Percentiles rank a stretch among this genome's conserved stretches.
These are phyloP conservation scores for Ogataea salicorniae DNA, from an alignment of 805 yeast species.

Conservation along the genomic window DNA sequence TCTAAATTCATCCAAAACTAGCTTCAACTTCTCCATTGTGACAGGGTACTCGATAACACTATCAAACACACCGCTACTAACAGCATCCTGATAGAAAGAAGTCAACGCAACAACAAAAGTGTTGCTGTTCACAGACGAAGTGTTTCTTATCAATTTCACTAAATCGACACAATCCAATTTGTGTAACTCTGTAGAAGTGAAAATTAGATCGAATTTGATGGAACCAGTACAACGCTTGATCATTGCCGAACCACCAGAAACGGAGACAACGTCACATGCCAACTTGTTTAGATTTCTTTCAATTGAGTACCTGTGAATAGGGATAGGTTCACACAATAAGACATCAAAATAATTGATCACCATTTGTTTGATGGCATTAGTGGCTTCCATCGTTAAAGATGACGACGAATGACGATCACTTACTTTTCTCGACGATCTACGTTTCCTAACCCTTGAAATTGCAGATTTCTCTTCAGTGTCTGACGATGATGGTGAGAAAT, in stretches of 20 bases:
- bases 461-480: conserved; percentile 64
- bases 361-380: conserved; percentile 14
- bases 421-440: conserved; percentile 44
- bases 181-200: conserved; percentile 67
- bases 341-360: conserved; percentile 46
- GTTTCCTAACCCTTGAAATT: conserved; percentile 43
- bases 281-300: conserved; percentile 56
- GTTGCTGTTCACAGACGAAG: conserved; percentile 68
- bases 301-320: conserved; percentile 68
- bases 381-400: conserved; percentile 16
- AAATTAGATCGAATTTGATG: conserved; percentile 76
- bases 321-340: conserved; percentile 81
- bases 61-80: conserved; percentile 49
- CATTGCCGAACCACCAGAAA: conserved; percentile 76
- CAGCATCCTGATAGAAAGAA: conserved; percentile 65
- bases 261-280: conserved; percentile 78
- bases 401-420: conserved; percentile 18
- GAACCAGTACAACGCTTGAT: conserved; percentile 77
- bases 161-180: conserved; percentile 71
- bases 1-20: conserved; percentile 25
- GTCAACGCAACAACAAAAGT: conserved; percentile 79
- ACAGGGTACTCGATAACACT: conserved; percentile 73
- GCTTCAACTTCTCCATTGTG: conserved; percentile 30
- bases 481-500: conserved; percentile 53
- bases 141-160: conserved; percentile 66